Conservation (phyloP, 495 filamentous ascomycete species). For the Trichoderma erinaceum region DNA sequence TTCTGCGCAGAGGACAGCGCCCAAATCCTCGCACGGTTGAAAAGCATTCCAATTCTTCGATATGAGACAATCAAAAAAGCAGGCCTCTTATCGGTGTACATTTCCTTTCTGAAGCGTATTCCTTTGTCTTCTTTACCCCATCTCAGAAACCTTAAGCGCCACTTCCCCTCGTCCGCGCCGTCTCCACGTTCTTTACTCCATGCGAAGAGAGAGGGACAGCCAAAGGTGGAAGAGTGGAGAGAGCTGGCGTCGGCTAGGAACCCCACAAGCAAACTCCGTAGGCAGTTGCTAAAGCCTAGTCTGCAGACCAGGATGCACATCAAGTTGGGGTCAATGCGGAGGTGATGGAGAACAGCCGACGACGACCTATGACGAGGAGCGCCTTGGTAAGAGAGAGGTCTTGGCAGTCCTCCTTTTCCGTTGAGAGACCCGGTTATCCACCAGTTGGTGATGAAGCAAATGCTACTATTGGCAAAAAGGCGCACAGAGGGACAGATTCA, state of each 20-base stretch:
- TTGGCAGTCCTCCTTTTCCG: neutral
- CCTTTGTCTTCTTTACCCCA: neutral
- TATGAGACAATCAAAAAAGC: neutral
- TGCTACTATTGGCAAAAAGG: neutral
- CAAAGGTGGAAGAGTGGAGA: neutral
- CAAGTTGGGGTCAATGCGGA: conserved; percentile 1
- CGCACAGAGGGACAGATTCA: neutral
- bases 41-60: too few relatives aligned
- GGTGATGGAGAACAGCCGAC: conserved; percentile 7
- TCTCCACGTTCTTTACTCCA: neutral
- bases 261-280: neutral
- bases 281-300: neutral
- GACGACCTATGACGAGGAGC: neutral
- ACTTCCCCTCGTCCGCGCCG: neutral
- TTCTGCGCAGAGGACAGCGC: too few relatives aligned
- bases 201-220: neutral
- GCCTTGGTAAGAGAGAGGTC: neutral
- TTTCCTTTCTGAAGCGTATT: neutral
- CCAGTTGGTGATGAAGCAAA: neutral
- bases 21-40: too few relatives aligned
- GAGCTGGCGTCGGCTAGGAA: neutral
- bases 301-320: neutral
- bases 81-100: neutral
- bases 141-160: neutral
- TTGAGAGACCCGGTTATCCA: neutral